Evolutionary conservation across 352 stramenopile genomes (phyloP).

Genomic region (Paralagenidium karlingii): DNA sequence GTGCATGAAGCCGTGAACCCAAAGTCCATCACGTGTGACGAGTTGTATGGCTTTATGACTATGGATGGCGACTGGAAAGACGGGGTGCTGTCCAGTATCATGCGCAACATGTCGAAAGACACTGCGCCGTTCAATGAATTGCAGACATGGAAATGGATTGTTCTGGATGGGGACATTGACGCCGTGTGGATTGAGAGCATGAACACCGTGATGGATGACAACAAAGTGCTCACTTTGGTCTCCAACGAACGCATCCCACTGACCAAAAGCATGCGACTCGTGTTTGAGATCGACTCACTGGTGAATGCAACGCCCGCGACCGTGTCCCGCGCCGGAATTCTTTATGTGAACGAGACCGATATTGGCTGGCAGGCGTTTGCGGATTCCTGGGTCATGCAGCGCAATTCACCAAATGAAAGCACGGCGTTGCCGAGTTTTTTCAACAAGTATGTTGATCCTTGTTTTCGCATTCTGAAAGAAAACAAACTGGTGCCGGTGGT

Average conservation of each 20-base stretch:
- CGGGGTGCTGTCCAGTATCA: slow-evolving; percentile 92
- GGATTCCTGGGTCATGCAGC: slow-evolving; percentile 86
- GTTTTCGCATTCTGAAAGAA: slow-evolving; percentile 59
- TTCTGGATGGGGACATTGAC: slow-evolving; percentile 92
- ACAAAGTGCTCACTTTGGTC: slow-evolving; percentile 93
- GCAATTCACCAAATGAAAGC: slow-evolving; percentile 71
- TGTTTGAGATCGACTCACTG: slow-evolving; percentile 96
- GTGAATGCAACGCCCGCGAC: slow-evolving; percentile 94
- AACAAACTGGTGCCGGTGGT: slow-evolving; percentile 49
- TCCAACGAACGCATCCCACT: slow-evolving; percentile 96
- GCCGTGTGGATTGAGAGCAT: slow-evolving; percentile 92
- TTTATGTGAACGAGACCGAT: slow-evolving; percentile 91
- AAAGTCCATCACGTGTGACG: slow-evolving; percentile 88
- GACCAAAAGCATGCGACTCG: slow-evolving; percentile 91
- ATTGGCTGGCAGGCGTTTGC: slow-evolving; percentile 91
- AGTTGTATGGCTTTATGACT: slow-evolving; percentile 94
- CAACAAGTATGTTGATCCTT: slow-evolving; percentile 87
- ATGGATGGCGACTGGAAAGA: slow-evolving; percentile 97
- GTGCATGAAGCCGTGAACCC: slow-evolving; percentile 94
- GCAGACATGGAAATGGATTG: slow-evolving; percentile 84
- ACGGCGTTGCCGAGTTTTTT: slow-evolving; percentile 84
- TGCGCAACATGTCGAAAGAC: slow-evolving; percentile 95
- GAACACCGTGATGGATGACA: slow-evolving; percentile 88
- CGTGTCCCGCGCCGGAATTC: slow-evolving; percentile 93
- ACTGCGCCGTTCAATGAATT: slow-evolving; percentile 68